Evolutionary conservation across 495 filamentous ascomycete genomes (phyloP), one percentile per base, ranked within the genome.

Genomic region (Xylaria telfairii): DNA sequence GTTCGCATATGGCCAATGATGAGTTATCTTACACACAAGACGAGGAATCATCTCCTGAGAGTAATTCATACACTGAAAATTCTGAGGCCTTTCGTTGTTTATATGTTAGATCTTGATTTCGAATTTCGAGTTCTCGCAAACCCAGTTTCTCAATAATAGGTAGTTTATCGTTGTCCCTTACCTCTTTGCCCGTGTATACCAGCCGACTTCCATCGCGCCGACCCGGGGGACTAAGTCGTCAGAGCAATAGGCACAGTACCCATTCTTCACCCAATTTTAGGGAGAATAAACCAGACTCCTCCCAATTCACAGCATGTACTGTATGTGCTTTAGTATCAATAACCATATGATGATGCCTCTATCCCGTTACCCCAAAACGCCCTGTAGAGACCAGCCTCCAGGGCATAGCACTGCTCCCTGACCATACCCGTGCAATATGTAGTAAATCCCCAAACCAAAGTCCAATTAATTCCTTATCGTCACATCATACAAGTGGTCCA

Each of bases 31-130:
- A 73, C 56, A 74, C 71, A 73, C 65, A 73, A 73, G 76, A 78
- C 69, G 76, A 78, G 76, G 76, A 76, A 69, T 65, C 57, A 12
- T 34, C 17, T 59, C 61, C 49, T 3, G 63, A 70, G 68, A 70
- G 68, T 70, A 71, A 73, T 74, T 71, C 71, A 63, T 69, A 78
- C 76, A 78, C 76, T 78, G 76, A 78, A 78, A 78, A 78, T 78
- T 78, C 76, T 78, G 76, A 78, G 76, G 76, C 76, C 74, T 71
- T 72, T 21, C 37, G 51, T 54, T 34, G 4, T 63, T 56, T 24
- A 53, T 74, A 51, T 30, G 21, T 21, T 10, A 62, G 34, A 42
- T 32, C 10, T 28, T 62, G 4, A 17, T 42, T 37, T 28, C 10
- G 26, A 5, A 19, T 15, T 28, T 6, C 21, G 37, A 32, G 37